These are phyloP conservation scores for Paramecium caudatum DNA, from an alignment of 73 alveolate species.

Conservation along the genomic window DNA sequence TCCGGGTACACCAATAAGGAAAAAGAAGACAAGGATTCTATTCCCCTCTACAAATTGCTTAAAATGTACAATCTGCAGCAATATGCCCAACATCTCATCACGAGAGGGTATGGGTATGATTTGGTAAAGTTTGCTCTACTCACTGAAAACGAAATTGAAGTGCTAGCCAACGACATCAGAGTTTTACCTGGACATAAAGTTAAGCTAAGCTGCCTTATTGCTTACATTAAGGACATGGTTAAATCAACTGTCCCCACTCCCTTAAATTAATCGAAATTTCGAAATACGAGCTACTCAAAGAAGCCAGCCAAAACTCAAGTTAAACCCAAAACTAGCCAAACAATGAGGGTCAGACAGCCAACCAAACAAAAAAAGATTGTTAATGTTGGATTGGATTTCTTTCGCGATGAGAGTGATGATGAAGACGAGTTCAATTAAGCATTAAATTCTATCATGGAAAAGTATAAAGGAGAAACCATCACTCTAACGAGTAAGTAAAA, in stretches of 20 bases:
- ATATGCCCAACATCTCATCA: slow-evolving; percentile 62
- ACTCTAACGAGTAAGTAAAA: neutral
- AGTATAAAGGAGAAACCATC: slow-evolving; percentile 1
- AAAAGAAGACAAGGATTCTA: slow-evolving; percentile 52
- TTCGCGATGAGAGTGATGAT: slow-evolving; percentile 11
- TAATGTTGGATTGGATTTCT: slow-evolving; percentile 48
- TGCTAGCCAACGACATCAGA: slow-evolving; percentile 34
- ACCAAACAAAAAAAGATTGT: neutral
- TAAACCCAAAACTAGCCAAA: slow-evolving; percentile 39
- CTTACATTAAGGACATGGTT: slow-evolving; percentile 18
- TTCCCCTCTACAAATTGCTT: slow-evolving; percentile 62
- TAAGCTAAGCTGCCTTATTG: slow-evolving; percentile 33
- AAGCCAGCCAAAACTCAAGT: neutral
- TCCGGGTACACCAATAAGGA: slow-evolving; percentile 36
- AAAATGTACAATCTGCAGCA: slow-evolving; percentile 45
- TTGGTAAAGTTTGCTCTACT: slow-evolving; percentile 56
- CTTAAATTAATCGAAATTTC: slow-evolving; percentile 43
- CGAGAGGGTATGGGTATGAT: slow-evolving; percentile 73
- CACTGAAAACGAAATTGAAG: slow-evolving; percentile 48
- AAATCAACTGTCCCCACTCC: neutral
- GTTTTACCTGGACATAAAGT: slow-evolving; percentile 76
- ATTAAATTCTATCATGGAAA: slow-evolving; percentile 39
- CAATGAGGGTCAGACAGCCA: neutral
- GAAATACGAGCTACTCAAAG: neutral
- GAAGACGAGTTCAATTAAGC: slow-evolving; percentile 51